Base-by-base conservation (phyloP, 495 filamentous ascomycete species). In the Tuber calosporum region DNA sequence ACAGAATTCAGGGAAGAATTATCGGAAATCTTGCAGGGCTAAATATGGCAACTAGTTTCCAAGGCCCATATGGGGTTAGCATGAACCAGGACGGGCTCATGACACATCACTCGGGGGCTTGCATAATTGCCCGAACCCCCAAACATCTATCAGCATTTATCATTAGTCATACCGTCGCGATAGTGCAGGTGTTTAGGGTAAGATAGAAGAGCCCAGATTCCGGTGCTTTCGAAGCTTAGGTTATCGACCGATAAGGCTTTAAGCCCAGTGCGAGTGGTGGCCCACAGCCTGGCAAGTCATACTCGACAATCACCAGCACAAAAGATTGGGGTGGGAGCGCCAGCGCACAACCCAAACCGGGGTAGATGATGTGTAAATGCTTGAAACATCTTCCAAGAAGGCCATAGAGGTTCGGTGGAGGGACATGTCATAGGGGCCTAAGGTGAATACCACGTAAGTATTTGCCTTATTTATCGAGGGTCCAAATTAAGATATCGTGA, bases 11-110 rank as follows among this genome's bases (percentile, higher is more conserved):
- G n/a, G 48, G 22, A 7, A 20, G 7, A 1, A 48, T n/a, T 0
- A 22, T 8, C 20, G 45, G 15, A 58, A 1, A 30, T 30, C 48
- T 58, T 22, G 22, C 45, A n/a, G 30, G 30, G 48, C 26, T 62
- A 62, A 62, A 62, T 62, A 62, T 34, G 30, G 53, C 13, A 62
- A 58, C 48, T 13, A 3, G 48, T 13, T 30, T 6, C 30, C 8
- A 48, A 8, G 45, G 11, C n/a, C 26, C 26, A 34, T 17, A 34
- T 13, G 48, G 26, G n/a, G 11, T 15, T 30, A 30, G 34, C 37
- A 68, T 70, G 75, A 75, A 75, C 66, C 58, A 74, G 70, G 76
- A 69, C 73, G 76, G 1, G 7, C n/a, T 78, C 76, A 78, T 68
- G 68, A 62, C 17, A 26, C 58, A 78, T 78, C 76, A 78, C 73